These are phyloP conservation scores for Moricandia arvensis DNA, from an alignment of 345 rosid genomes.

Conservation along the genomic window DNA sequence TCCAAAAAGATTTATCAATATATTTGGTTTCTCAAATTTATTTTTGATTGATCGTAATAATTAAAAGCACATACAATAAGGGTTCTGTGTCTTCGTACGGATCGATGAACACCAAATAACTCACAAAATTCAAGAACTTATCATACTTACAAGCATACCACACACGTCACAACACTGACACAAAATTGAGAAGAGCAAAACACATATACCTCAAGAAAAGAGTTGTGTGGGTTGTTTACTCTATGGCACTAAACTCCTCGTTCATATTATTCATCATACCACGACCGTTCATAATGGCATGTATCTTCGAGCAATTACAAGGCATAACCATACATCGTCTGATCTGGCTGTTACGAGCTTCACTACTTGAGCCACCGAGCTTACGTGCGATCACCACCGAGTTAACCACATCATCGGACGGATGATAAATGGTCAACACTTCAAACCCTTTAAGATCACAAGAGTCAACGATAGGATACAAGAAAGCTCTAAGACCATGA, in stretches of 20 bases:
- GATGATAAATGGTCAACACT: slow-evolving; percentile 71
- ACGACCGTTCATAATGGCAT: slow-evolving; percentile 40
- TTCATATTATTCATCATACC: slow-evolving; percentile 53
- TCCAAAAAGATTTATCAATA: too few species aligned
- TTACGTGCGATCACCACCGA: slow-evolving; percentile 84
- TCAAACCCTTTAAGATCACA: slow-evolving; percentile 71
- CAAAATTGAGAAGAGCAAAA: slow-evolving; percentile 1
- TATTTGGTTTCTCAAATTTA: too few species aligned
- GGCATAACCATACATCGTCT: slow-evolving; percentile 43
- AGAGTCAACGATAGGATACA: slow-evolving; percentile 76
- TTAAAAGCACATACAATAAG: not conserved
- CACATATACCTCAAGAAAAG: slow-evolving; percentile 5
- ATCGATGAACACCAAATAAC: not conserved
- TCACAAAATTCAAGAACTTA: slow-evolving; percentile 8
- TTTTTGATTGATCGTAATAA: not conserved
- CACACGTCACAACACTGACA: slow-evolving; percentile 5
- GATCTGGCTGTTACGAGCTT: not conserved
- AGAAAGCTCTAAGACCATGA: slow-evolving; percentile 82
- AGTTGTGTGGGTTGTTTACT: slow-evolving; percentile 18
- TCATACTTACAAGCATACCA: not conserved
- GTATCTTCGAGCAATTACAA: slow-evolving; percentile 60
- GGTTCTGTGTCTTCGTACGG: slow-evolving; percentile 2
- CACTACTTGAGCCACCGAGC: slow-evolving; percentile 28
- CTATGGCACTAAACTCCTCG: slow-evolving; percentile 42
- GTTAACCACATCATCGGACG: slow-evolving; percentile 79